phyloP scores from a whole-genome alignment of 2,329 filamentous ascomycete species.

The Tolypocladium ovalisporum region DNA sequence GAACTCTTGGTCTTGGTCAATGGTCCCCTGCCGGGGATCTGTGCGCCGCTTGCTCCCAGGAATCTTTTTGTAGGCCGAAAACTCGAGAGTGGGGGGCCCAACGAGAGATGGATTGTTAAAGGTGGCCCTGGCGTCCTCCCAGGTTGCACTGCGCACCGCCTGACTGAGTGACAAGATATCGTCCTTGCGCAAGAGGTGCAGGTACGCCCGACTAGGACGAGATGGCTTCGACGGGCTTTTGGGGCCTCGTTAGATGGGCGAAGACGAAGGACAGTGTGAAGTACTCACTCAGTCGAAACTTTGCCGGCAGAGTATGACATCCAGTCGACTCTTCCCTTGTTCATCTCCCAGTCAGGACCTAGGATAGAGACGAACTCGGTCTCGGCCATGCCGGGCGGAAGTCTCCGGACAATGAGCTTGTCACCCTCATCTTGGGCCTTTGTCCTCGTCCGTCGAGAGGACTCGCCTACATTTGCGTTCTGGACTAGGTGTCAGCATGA shows the following conservation, averaged over 20 bases:
- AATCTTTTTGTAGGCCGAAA: slow-evolving; percentile 73
- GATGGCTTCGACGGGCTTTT: slow-evolving; percentile 77
- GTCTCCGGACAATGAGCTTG: slow-evolving; percentile 74
- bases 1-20: slow-evolving; percentile 93
- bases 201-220: slow-evolving; percentile 66
- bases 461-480: slow-evolving; percentile 14
- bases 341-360: slow-evolving; percentile 70
- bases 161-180: slow-evolving; percentile 59
- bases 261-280: neutral
- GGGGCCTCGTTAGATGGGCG: slow-evolving; percentile 3
- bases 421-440: slow-evolving; percentile 42
- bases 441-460: slow-evolving; percentile 17
- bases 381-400: slow-evolving; percentile 77
- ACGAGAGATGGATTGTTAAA: slow-evolving; percentile 61
- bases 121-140: slow-evolving; percentile 75
- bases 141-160: slow-evolving; percentile 54
- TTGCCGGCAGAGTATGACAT: slow-evolving; percentile 56
- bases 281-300: slow-evolving; percentile 67
- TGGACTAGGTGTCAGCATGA: neutral
- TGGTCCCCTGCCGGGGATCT: slow-evolving; percentile 83
- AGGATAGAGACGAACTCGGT: slow-evolving; percentile 62
- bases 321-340: slow-evolving; percentile 81
- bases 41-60: slow-evolving; percentile 63
- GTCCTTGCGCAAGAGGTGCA: slow-evolving; percentile 66
- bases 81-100: slow-evolving; percentile 70